Evolutionary conservation across 1,284 basidiomycete species (phyloP), one percentile per base, ranked within the genome.

Genomic region (Rhizoctonia solani): DNA sequence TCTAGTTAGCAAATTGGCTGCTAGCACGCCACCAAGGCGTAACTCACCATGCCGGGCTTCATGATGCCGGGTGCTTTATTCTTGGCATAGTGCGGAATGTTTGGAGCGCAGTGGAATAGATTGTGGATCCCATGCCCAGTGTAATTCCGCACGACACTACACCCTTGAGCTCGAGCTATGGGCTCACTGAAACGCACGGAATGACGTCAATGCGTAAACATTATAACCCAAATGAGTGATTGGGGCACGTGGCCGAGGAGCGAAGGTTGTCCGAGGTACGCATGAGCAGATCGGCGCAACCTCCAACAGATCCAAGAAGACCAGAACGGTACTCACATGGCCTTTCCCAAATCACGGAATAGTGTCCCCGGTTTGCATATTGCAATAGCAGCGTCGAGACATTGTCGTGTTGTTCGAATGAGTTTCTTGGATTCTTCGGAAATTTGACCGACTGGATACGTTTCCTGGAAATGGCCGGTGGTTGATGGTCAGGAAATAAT

Each of bases 91-190:
- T 93, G 91, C n/a, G 90, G 87, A 37, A 90, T 81, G 75, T 88
- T 92, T 1, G 90, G 89, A 1, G 84, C 74, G 69, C 81, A 78
- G 75, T 93, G 91, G 81, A 95, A 95, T 49, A 92, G 79, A 71
- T 92, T 80, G 76, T 96, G 89, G 75, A 96, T 85, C 34, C 95
- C 95, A 75, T 98, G 95, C 3, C 93, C 95, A 5, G 90, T 93
- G 76, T 95, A 98, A 54, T 87, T 86, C 73, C 92, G 85, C 37
- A 97, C 93, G 52, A 91, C 88, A 19, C 89, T 85, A 78, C 92
- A 96, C 11, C 89, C 89, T 69, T 87, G 87, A 23, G 86, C 82
- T 71, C 87, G 87, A 66, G 91, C 89, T 68, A 95, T 81, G 19
- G 90, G 90, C 76, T 97, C 94, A 72, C 89, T 92, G 32, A 4